Evolutionary conservation across 805 yeast genomes (phyloP), one percentile per base, ranked within the genome.

Genomic region (Starmera quercuum): DNA sequence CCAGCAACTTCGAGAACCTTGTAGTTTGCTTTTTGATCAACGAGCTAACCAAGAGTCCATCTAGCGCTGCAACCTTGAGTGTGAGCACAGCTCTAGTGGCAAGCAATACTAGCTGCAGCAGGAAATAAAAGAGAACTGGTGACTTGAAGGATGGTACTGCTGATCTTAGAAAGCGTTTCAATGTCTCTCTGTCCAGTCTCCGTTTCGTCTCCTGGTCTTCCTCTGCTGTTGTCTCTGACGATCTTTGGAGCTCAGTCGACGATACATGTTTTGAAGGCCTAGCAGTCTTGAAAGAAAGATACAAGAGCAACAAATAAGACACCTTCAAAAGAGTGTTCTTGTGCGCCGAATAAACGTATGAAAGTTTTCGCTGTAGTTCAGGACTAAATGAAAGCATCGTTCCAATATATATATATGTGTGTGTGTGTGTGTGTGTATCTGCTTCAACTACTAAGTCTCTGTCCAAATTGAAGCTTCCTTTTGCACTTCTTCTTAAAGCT

Each of bases 31-130:
- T 84, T 26, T 80, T 71, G 20, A 88, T 83, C 45, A 88, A 67
- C 1, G 84, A 75, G 0, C 95, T 84, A 5, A 88, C 95, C 34
- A 88, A 63, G 49, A 68, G 65, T 43, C 97, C 97, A 56, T 88
- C 97, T 37, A 88, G 64, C 10, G 80, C 73, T 6, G 97, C 96
- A 12, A 87, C 88, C 48, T 78, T 78, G 30, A 88, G 66, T 3
- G 95, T 80, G 19, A 88, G 59, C 17, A 78, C 54, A 0, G 95
- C 90, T 42, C 95, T 68, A 5, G 71, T 42, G 4, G 83, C 67
- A 29, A 88, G 63, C 18, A 85, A 62, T 0, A 64, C n/a, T 5
- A 51, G 17, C 30, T 50, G 55, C 2, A 44, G 12, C 1, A 32
- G 29, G 22, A 47, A 50, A 26, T 48, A 50, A 7, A 46, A 20